phyloP scores from a whole-genome alignment of 1,284 basidiomycete genomes.

The Takashimella tepidaria region DNA sequence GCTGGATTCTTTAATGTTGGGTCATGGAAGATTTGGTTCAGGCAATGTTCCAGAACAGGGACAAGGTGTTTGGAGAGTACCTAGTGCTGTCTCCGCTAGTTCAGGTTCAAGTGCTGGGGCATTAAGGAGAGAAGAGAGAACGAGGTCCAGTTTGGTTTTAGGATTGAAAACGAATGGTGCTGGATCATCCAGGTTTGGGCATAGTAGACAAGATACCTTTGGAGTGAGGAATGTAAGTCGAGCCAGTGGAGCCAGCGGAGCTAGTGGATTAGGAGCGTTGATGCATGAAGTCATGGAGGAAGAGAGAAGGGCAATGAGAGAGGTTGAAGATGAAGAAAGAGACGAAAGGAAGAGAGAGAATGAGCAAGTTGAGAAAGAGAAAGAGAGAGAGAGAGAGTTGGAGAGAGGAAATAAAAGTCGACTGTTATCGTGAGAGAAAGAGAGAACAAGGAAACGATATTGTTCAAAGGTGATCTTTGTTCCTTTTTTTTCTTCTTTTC shows the following conservation, averaged over 20 bases:
- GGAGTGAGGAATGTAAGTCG: neutral
- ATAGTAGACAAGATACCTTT: neutral
- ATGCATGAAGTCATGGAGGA: conserved; percentile 33
- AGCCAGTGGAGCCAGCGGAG: neutral
- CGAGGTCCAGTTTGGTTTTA: neutral
- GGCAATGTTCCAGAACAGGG: no score
- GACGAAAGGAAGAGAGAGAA: conserved; percentile 17
- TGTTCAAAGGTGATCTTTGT: no score
- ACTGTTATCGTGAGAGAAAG: no score
- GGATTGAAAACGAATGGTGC: neutral
- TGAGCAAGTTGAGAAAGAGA: conserved; percentile 26
- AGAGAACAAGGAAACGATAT: no score
- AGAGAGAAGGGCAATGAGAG: conserved; percentile 18
- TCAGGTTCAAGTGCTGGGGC: no score
- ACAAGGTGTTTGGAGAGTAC: no score
- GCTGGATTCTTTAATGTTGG: no score
- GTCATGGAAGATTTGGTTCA: no score
- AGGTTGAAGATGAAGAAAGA: conserved; percentile 12
- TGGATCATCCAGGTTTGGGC: neutral
- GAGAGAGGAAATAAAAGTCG: no score
- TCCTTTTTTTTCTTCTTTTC: no score
- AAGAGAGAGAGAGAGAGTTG: no score
- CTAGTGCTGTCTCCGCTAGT: no score
- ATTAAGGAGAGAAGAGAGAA: neutral
- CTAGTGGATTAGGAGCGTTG: conserved; percentile 6